Percentiles rank a stretch among this genome's conserved stretches.
Evolutionary conservation across 176 grass and related monocot genomes (phyloP).

Genomic region (Stipa capillata): DNA sequence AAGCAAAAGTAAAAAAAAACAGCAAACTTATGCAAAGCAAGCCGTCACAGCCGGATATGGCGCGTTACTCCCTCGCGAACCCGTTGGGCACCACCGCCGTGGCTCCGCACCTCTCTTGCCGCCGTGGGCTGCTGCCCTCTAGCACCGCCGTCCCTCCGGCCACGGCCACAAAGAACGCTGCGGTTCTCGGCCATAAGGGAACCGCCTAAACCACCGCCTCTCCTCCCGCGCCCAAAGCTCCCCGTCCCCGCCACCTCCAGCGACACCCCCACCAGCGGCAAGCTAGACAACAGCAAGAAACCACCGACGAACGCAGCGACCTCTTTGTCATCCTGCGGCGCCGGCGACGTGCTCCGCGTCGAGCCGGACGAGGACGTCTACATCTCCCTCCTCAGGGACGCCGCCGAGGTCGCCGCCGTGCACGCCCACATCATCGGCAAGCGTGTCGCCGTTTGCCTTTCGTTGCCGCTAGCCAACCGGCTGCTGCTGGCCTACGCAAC

Average conservation of each 20-base stretch:
- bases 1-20: too few relatives aligned
- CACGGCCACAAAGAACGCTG: background rate
- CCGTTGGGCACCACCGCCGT: background rate
- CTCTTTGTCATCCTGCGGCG: background rate
- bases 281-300: background rate
- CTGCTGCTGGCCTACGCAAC: constrained; percentile 39
- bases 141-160: background rate
- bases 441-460: background rate
- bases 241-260: constrained; percentile 14
- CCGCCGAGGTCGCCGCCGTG: constrained; percentile 36
- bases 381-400: constrained; percentile 58
- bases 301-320: background rate
- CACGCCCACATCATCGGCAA: constrained; percentile 28
- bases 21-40: too few relatives aligned
- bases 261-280: background rate
- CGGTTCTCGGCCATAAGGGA: background rate
- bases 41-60: background rate
- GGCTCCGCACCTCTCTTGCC: background rate
- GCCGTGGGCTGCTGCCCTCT: background rate
- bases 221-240: constrained; percentile 27
- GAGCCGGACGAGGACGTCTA: constrained; percentile 70
- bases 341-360: constrained; percentile 51
- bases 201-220: constrained; percentile 22
- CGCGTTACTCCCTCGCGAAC: constrained; percentile 8
- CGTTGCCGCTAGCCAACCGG: constrained; percentile 44